These are phyloP conservation scores for Scedosporium minutisporum DNA, from an alignment of 2,329 filamentous ascomycete genomes.

Conservation along the genomic window DNA sequence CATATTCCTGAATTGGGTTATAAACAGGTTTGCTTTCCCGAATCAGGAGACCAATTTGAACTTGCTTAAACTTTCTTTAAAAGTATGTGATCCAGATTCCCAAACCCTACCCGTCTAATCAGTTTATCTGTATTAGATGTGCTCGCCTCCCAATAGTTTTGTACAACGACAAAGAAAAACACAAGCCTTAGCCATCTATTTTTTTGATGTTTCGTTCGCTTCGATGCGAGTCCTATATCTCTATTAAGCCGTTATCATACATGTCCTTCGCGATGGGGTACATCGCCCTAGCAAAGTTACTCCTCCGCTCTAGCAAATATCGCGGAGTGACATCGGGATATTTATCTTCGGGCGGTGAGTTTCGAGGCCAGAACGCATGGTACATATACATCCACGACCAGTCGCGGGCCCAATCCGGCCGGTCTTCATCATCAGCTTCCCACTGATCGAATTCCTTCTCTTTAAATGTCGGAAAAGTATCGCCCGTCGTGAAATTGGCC, in stretches of 20 bases:
- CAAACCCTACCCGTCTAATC: too few species aligned
- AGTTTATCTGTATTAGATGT: too few species aligned
- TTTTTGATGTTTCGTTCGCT: too few species aligned
- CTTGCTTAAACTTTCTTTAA: too few species aligned
- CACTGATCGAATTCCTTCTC: not conserved
- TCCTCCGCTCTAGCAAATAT: slow-evolving; percentile 14
- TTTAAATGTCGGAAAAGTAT: not conserved
- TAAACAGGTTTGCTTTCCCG: too few species aligned
- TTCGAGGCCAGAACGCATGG: not conserved
- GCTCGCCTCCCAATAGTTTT: too few species aligned
- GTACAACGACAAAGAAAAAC: too few species aligned
- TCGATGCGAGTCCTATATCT: slow-evolving; percentile 7
- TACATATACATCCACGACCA: not conserved
- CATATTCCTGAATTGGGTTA: too few species aligned
- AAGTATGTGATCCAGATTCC: too few species aligned
- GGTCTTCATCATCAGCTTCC: not conserved
- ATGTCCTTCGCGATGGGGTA: slow-evolving; percentile 14
- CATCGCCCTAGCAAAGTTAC: slow-evolving; percentile 15
- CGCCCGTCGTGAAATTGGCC: not conserved
- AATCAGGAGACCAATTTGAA: too few species aligned
- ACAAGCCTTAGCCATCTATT: too few species aligned
- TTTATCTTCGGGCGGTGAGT: not conserved
- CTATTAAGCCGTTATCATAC: slow-evolving; percentile 10
- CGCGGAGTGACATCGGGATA: slow-evolving; percentile 12
- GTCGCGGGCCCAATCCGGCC: not conserved